A percentile compares a stretch with the other conserved stretches of the same genome.
These are phyloP conservation scores for Jaminaea rosea DNA, from an alignment of 1,284 basidiomycete species.

Conservation along the genomic window DNA sequence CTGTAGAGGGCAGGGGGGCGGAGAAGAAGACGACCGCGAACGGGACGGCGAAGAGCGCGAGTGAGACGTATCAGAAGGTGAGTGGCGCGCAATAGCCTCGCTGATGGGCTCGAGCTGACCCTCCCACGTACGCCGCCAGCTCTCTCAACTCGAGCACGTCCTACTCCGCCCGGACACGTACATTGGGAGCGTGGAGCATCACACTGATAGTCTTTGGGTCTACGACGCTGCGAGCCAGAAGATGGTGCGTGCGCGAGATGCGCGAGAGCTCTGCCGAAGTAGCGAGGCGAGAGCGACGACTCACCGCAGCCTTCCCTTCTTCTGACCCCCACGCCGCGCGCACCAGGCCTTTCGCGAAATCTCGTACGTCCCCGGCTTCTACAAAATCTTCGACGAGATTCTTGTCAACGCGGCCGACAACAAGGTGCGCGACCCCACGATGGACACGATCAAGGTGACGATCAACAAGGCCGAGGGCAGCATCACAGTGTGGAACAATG, in stretches of 20 bases:
- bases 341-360: conserved; percentile 58
- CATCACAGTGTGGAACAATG: conserved; percentile 94
- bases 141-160: conserved; percentile 93
- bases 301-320: no score
- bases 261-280: no score
- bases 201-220: conserved; percentile 45
- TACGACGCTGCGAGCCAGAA: conserved; percentile 35
- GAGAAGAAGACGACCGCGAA: not conserved
- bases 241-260: conserved; percentile 29
- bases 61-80: conserved; percentile 87
- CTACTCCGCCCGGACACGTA: conserved; percentile 95
- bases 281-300: no score
- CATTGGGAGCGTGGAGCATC: conserved; percentile 56
- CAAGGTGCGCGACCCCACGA: conserved; percentile 57
- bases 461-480: conserved; percentile 74
- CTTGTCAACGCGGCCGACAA: conserved; percentile 98
- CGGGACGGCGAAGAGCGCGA: conserved; percentile 64
- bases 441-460: conserved; percentile 49
- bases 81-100: conserved; percentile 18
- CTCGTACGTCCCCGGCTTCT: conserved; percentile 92
- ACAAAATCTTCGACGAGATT: conserved; percentile 99
- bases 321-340: no score
- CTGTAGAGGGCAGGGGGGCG: conserved; percentile 6
- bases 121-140: conserved; percentile 58
- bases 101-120: conserved; percentile 7